Percentiles rank a stretch among this genome's conserved stretches.
phyloP scores from a whole-genome alignment of 2,329 filamentous ascomycete species.

The Botryosphaeria dothidea region DNA sequence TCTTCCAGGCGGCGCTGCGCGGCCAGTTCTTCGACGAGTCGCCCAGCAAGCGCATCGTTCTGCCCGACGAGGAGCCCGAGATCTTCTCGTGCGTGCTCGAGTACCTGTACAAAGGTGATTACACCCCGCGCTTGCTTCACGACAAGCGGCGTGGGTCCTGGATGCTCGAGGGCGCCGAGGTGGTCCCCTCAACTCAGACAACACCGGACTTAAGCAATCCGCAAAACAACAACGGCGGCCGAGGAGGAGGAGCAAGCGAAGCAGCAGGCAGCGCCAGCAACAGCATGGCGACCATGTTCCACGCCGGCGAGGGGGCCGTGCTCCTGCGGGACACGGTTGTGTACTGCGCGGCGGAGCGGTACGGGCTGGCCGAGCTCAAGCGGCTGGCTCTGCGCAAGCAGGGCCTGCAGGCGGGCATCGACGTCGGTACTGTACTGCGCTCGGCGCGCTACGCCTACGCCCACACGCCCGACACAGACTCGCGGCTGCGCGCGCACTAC shows the following conservation, averaged over 20 bases:
- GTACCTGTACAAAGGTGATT: conserved; percentile 96
- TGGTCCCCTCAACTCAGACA: conserved; percentile 37
- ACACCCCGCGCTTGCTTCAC: conserved; percentile 85
- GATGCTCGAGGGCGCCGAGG: conserved; percentile 75
- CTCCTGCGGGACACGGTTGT: conserved; percentile 90
- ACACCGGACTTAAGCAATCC: conserved; percentile 50
- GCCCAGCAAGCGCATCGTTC: conserved; percentile 70
- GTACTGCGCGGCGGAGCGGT: conserved; percentile 90
- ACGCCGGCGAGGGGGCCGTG: conserved; percentile 71
- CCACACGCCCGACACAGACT: conserved; percentile 91
- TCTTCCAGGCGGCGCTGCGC: conserved; percentile 73
- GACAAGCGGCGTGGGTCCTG: conserved; percentile 84
- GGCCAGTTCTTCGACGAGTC: conserved; percentile 68
- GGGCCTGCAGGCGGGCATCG: conserved; percentile 87
- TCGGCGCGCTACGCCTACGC: conserved; percentile 94
- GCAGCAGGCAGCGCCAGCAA: conserved; percentile 28
- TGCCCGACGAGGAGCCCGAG: conserved; percentile 81
- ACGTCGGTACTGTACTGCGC: conserved; percentile 86
- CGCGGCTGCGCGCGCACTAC: conserved; percentile 91
- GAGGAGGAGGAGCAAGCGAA: conserved; percentile 30
- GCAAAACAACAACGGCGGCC: conserved; percentile 57
- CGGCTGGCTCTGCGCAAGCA: conserved; percentile 90
- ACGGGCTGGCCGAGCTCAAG: conserved; percentile 91
- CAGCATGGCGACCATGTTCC: conserved; percentile 75
- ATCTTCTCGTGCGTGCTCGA: conserved; percentile 92